Conservation (phyloP, 75 land plant genomes). For the Pseudotsuga menziesii region DNA sequence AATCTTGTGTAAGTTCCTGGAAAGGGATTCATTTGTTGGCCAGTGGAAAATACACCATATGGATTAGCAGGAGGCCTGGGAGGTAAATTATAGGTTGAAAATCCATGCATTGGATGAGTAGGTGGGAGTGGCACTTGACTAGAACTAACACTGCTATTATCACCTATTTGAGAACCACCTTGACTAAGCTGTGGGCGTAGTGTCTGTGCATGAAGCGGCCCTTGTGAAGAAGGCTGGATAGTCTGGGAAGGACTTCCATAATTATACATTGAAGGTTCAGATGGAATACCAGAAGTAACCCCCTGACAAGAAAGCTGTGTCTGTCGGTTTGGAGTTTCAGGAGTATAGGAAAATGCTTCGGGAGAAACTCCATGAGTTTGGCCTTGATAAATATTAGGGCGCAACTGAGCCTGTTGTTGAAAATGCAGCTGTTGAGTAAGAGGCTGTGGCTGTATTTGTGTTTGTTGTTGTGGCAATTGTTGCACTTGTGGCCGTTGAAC, state of each 20-base stretch:
- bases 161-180: constrained; percentile 18
- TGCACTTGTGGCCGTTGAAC: constrained; percentile 16
- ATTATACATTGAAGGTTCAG: constrained; percentile 33
- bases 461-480: constrained; percentile 15
- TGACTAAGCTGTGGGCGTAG: constrained; percentile 22
- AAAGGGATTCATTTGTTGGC: constrained; percentile 13
- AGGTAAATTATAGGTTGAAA: constrained; percentile 35
- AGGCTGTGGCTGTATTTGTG: constrained; percentile 33
- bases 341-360: constrained; percentile 20
- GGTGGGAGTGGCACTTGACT: constrained; percentile 22
- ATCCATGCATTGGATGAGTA: constrained; percentile 28
- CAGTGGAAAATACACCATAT: constrained; percentile 25
- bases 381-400: constrained; percentile 23
- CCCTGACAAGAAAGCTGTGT: constrained; percentile 36
- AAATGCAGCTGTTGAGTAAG: constrained; percentile 45
- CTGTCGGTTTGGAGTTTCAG: constrained; percentile 29
- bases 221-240: constrained; percentile 14
- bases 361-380: constrained; percentile 33
- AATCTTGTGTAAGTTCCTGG: constrained; percentile 13
- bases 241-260: constrained; percentile 32
- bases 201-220: constrained; percentile 24
- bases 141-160: constrained; percentile 17
- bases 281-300: constrained; percentile 17
- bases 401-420: constrained; percentile 40
- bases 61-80: constrained; percentile 19